These are phyloP conservation scores for Hygrophorus russula DNA, from an alignment of 768 basidiomycete species.

Conservation along the genomic window DNA sequence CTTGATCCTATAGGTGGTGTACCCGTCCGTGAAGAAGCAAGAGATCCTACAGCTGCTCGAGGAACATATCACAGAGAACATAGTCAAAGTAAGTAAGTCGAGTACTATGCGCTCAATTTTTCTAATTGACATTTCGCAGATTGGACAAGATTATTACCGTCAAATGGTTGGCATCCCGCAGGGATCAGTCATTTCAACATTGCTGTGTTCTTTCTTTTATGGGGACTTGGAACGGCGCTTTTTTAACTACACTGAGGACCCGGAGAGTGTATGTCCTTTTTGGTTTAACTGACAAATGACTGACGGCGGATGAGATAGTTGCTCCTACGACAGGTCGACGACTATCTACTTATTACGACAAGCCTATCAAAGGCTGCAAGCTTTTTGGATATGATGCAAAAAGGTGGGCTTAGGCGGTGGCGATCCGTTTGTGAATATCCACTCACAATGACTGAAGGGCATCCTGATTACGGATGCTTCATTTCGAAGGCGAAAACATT, in stretches of 20 bases:
- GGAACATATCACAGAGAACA: constrained; percentile 86
- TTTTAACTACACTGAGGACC: constrained; percentile 41
- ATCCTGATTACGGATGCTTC: constrained; percentile 90
- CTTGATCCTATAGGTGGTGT: constrained; percentile 25
- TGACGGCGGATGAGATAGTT: constrained; percentile 12
- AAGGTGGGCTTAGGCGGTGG: constrained; percentile 30
- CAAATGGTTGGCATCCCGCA: constrained; percentile 96
- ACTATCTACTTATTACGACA: constrained; percentile 85
- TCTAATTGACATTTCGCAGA: constrained; percentile 30
- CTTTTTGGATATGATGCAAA: constrained; percentile 70
- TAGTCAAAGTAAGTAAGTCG: constrained; percentile 61
- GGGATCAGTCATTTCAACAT: constrained; percentile 87
- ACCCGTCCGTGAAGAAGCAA: constrained; percentile 38
- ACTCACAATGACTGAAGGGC: constrained; percentile 35
- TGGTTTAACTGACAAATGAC: background rate
- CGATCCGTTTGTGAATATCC: background rate
- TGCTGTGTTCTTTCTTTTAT: constrained; percentile 94
- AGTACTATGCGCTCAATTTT: background rate
- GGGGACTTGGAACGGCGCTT: constrained; percentile 72
- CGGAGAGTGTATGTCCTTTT: constrained; percentile 44
- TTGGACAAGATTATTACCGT: constrained; percentile 68
- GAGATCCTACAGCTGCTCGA: constrained; percentile 65
- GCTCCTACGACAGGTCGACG: constrained; percentile 83
- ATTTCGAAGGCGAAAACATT: constrained; percentile 84
- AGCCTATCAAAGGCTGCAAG: constrained; percentile 41